A percentile compares a stretch with the other conserved stretches of the same genome.
phyloP scores from a whole-genome alignment of 495 filamentous ascomycete species.

The Daldinia loculata region DNA sequence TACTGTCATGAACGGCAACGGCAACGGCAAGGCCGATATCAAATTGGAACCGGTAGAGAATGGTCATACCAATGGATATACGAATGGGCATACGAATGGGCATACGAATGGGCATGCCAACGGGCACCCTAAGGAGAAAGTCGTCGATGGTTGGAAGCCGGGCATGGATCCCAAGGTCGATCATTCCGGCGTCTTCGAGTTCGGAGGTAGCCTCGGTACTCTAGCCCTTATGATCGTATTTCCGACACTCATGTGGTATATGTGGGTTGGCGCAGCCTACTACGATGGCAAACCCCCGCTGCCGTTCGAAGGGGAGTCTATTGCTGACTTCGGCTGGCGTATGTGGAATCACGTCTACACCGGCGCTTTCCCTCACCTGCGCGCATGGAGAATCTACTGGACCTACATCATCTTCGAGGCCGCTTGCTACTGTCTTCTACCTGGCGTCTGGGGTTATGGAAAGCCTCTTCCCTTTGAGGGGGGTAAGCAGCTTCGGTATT shows the following conservation, averaged over 20 bases:
- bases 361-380: slow-evolving; percentile 78
- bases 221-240: slow-evolving; percentile 89
- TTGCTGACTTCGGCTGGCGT: slow-evolving; percentile 71
- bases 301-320: slow-evolving; percentile 70
- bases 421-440: slow-evolving; percentile 80
- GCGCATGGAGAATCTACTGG: slow-evolving; percentile 95
- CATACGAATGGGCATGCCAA: slow-evolving; percentile 55
- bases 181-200: slow-evolving; percentile 83
- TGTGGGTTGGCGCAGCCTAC: slow-evolving; percentile 96
- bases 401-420: slow-evolving; percentile 84
- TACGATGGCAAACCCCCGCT: slow-evolving; percentile 84
- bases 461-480: slow-evolving; percentile 84
- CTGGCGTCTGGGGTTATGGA: slow-evolving; percentile 83
- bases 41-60: slow-evolving; percentile 33
- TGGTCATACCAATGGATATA: slow-evolving; percentile 28
- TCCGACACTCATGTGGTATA: slow-evolving; percentile 95
- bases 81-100: slow-evolving; percentile 39
- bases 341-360: slow-evolving; percentile 75
- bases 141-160: slow-evolving; percentile 72
- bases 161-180: slow-evolving; percentile 81
- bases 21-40: slow-evolving; percentile 30
- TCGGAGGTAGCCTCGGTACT: slow-evolving; percentile 83
- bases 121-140: slow-evolving; percentile 48
- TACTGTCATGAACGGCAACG: slow-evolving; percentile 30
- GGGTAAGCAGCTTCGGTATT: slow-evolving; percentile 87